Evolutionary conservation across 805 yeast species (phyloP).

Genomic region (Zygoascus ofunaensis): DNA sequence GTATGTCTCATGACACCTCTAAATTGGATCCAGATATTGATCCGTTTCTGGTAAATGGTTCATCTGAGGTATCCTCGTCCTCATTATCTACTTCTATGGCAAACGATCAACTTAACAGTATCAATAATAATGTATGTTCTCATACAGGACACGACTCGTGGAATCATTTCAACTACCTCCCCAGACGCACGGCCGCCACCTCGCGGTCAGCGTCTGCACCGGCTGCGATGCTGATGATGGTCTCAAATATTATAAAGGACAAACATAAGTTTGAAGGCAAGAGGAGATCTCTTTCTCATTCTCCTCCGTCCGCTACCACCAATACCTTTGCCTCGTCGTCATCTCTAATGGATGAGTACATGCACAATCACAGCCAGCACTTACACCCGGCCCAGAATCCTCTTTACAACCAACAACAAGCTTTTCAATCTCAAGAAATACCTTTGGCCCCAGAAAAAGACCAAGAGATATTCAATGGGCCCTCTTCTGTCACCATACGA

Average conservation of each 20-base stretch:
- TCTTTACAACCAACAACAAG: too few relatives aligned
- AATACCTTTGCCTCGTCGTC: too few relatives aligned
- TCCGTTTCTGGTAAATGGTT: too few relatives aligned
- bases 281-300: too few relatives aligned
- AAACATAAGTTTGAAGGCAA: not conserved
- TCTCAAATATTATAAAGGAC: not conserved
- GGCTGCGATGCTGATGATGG: not conserved
- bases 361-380: too few relatives aligned
- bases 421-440: too few relatives aligned
- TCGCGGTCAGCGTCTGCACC: not conserved
- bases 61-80: too few relatives aligned
- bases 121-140: not conserved
- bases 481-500: not conserved
- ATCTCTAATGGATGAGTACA: too few relatives aligned
- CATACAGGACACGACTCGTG: not conserved
- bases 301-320: too few relatives aligned
- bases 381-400: too few relatives aligned
- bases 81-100: not conserved
- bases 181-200: too few relatives aligned
- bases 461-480: constrained; percentile 2
- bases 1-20: not conserved
- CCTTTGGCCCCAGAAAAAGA: not conserved
- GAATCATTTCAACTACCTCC: too few relatives aligned
- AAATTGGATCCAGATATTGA: not conserved
- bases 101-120: not conserved